phyloP scores from a whole-genome alignment of 352 stramenopile species.

The Phytophthora europaea region DNA sequence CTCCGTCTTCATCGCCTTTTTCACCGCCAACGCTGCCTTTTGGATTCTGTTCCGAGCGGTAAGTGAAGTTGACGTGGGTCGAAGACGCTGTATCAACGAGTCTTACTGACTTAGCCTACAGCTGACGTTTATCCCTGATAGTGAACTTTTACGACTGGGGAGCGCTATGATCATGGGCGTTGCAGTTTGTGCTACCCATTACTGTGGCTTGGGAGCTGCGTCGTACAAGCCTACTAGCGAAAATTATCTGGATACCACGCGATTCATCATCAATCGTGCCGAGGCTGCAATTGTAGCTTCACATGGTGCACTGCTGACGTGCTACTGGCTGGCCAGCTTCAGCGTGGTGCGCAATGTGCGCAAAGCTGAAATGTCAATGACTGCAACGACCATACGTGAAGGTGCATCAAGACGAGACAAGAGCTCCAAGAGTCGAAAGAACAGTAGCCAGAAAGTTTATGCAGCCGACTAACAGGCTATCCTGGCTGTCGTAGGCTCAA shows the following conservation, averaged over 20 bases:
- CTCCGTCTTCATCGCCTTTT: slow-evolving; percentile 65
- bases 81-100: background rate
- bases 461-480: background rate
- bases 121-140: slow-evolving; percentile 68
- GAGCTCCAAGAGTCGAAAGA: slow-evolving; percentile 22
- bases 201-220: slow-evolving; percentile 56
- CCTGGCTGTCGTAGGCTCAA: background rate
- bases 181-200: slow-evolving; percentile 70
- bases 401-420: slow-evolving; percentile 20
- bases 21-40: slow-evolving; percentile 66
- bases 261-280: slow-evolving; percentile 46
- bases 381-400: slow-evolving; percentile 30
- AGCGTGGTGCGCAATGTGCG: slow-evolving; percentile 38
- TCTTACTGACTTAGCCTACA: slow-evolving; percentile 24
- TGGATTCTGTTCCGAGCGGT: slow-evolving; percentile 76
- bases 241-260: slow-evolving; percentile 41
- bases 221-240: slow-evolving; percentile 43
- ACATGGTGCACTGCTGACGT: slow-evolving; percentile 54
- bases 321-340: slow-evolving; percentile 65
- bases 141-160: slow-evolving; percentile 54
- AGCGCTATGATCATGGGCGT: slow-evolving; percentile 72
- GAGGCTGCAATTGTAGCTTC: slow-evolving; percentile 45
- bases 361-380: slow-evolving; percentile 30
- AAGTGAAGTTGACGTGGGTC: background rate
- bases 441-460: slow-evolving; percentile 23